Percentiles rank a stretch among this genome's conserved stretches.
phyloP scores from a whole-genome alignment of 768 basidiomycete genomes.

The Phylloporus arenicola region DNA sequence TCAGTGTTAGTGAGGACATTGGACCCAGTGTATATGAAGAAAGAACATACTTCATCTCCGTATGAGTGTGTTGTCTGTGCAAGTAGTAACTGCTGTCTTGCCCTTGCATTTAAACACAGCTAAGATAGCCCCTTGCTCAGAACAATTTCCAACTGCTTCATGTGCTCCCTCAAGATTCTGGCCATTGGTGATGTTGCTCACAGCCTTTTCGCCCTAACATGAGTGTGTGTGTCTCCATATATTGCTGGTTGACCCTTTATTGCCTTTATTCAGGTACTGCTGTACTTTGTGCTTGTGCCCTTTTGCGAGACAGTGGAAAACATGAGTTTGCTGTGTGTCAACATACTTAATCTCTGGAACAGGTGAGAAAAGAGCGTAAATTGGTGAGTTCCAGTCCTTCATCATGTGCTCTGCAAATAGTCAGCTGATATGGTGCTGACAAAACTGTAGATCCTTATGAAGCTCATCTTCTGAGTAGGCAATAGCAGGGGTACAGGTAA shows the following conservation, averaged over 20 bases:
- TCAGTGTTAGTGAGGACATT: too few relatives aligned
- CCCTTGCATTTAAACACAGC: background rate
- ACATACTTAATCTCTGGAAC: background rate
- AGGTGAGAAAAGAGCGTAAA: background rate
- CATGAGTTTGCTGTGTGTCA: background rate
- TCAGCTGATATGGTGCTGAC: too few relatives aligned
- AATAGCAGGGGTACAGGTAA: too few relatives aligned
- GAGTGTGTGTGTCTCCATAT: background rate
- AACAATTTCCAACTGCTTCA: background rate
- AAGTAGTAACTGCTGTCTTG: background rate
- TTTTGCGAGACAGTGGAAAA: background rate
- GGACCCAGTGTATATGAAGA: too few relatives aligned
- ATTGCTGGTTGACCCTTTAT: conserved; percentile 1
- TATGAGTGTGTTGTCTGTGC: too few relatives aligned
- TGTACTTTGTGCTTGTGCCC: background rate
- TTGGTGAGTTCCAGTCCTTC: background rate
- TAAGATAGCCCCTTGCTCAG: background rate
- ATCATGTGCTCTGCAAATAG: background rate
- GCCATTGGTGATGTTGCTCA: background rate
- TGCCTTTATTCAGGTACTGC: background rate
- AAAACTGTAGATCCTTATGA: too few relatives aligned
- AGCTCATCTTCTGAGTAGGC: too few relatives aligned
- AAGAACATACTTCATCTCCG: too few relatives aligned
- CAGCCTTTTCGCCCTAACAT: background rate
- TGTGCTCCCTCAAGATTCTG: background rate